These are phyloP conservation scores for Hypoxylon intermedium DNA, from an alignment of 495 filamentous ascomycete genomes.

Conservation along the genomic window DNA sequence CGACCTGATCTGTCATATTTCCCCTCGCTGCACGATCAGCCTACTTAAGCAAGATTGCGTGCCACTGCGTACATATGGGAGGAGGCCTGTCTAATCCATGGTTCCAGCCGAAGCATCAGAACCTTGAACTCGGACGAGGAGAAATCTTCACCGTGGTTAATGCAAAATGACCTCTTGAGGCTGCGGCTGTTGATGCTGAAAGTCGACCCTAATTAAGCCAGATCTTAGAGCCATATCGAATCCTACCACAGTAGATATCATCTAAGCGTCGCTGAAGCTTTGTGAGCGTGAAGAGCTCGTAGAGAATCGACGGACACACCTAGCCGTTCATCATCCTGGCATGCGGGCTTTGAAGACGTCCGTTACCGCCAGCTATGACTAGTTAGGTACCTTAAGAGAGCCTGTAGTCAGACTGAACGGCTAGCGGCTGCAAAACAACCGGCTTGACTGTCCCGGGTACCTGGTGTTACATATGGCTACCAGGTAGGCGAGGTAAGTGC, in stretches of 20 bases:
- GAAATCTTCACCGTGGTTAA: too few relatives aligned
- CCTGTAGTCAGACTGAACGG: conserved; percentile 9
- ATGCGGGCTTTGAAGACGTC: conserved; percentile 18
- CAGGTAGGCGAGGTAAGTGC: neutral
- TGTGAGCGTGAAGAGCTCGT: neutral
- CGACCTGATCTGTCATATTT: conserved; percentile 43
- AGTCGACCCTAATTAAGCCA: conserved; percentile 7
- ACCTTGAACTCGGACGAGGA: neutral
- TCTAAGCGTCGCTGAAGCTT: neutral
- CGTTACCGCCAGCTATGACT: conserved; percentile 21
- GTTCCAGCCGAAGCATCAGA: neutral
- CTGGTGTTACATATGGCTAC: conserved; percentile 10
- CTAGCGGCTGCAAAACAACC: conserved; percentile 14
- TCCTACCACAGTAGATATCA: neutral
- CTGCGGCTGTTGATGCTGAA: neutral
- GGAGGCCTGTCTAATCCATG: neutral
- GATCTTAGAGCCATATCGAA: neutral
- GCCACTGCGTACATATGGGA: conserved; percentile 6
- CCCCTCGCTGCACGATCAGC: conserved; percentile 8
- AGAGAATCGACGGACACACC: conserved; percentile 12
- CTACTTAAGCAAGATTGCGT: conserved; percentile 14
- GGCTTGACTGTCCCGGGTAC: conserved; percentile 12
- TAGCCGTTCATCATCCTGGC: conserved; percentile 22
- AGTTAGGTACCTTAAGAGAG: neutral
- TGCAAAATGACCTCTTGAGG: neutral